Base-by-base conservation (phyloP, 2,329 filamentous ascomycete species). In the Gaeumannomyces sp. region DNA sequence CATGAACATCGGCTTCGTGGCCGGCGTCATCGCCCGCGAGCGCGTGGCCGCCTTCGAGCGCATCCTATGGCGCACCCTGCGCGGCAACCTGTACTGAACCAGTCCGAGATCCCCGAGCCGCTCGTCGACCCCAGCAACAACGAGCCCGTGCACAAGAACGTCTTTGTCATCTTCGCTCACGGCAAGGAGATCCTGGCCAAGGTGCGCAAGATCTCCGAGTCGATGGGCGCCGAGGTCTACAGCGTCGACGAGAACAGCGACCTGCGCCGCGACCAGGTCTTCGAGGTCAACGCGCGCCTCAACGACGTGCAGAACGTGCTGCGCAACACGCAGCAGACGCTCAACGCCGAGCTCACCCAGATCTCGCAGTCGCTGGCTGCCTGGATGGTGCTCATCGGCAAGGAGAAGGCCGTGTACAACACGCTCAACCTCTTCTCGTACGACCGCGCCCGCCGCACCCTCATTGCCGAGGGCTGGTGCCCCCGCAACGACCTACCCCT, bases 1-100 rank as follows among this genome's bases (percentile, higher is more conserved):
- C 68, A 96, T 98, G 91, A 97, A 98, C 79, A 99, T 99, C 75
- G 95, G 95, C 13, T 99, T 99, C 73, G 94, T 99, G 64, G 91
- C 95, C 64, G 95, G 95, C 78, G 95, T 98, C 71, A 98, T 99
- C 71, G 87, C 91, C 53, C 88, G 95, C 64, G 94, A 98, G 74
- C 89, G 94, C 62, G 94, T 99, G 67, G 93, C 89, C 19, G 91
- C 94, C 31, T 99, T 99, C 74, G 96, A 99, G 80, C 90, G 95
- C 66, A 99, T 99, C 71, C 83, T 99, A 63, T 99, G 95, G 95
- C 88, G 95, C 73, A 97, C 96, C 0, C 86, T 99, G 58, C 92
- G 95, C 76, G 95, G 95, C 72, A 99, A 99, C 78, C 81, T 99
- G 68, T 99, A 98, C 84, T 99, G 95, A 99, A 99, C 79, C 96